A percentile compares a stretch with the other conserved stretches of the same genome.
Evolutionary conservation across 139 green algal species (phyloP).

Genomic region (Chlorella sp.): DNA sequence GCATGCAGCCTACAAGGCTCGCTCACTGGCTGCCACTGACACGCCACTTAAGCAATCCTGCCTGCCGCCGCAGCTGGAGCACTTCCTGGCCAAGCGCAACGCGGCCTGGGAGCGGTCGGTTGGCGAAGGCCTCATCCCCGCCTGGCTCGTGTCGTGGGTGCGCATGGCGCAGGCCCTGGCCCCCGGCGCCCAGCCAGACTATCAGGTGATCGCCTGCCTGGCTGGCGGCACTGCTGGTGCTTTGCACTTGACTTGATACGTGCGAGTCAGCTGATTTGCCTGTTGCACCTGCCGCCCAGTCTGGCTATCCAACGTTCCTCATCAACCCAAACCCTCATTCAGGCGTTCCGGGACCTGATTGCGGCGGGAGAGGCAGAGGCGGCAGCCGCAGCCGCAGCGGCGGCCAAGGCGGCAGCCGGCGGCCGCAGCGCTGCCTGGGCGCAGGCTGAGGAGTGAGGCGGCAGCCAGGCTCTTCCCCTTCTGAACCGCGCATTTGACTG

Average conservation of each 20-base stretch:
- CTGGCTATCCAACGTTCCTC: too few species aligned
- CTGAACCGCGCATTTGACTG: neutral
- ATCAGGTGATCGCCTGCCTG: neutral
- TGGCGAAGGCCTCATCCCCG: neutral
- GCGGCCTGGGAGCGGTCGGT: neutral
- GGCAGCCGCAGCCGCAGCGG: neutral
- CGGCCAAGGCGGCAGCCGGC: neutral
- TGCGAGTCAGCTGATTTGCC: too few species aligned
- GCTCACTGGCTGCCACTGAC: too few species aligned
- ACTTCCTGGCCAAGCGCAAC: neutral
- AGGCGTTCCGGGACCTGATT: neutral
- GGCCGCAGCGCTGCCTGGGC: neutral
- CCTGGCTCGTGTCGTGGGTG: conserved; percentile 15
- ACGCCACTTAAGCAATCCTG: too few species aligned
- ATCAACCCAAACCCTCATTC: too few species aligned
- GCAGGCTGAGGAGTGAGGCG: conserved; percentile 1
- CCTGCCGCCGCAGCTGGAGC: too few species aligned
- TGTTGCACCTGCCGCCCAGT: too few species aligned
- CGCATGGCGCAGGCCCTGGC: neutral
- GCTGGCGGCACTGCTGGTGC: too few species aligned
- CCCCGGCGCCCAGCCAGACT: neutral
- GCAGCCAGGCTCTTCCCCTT: neutral
- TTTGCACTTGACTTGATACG: too few species aligned
- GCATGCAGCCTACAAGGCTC: too few species aligned
- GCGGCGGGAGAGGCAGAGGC: neutral